Conservation (phyloP, 352 stramenopile genomes). For the Phytophthora hibernalis region DNA sequence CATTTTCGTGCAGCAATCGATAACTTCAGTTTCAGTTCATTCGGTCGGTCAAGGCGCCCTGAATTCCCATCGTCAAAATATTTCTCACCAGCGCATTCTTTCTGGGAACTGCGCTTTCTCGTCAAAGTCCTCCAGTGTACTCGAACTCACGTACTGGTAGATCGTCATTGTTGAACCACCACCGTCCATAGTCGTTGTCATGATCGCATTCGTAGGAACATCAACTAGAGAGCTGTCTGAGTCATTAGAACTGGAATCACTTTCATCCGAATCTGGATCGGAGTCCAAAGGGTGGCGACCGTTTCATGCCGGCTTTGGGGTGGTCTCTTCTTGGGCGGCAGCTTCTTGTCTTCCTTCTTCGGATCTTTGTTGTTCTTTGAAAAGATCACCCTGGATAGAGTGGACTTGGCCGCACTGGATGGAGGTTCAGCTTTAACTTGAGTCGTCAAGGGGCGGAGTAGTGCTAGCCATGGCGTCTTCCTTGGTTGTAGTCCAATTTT, state of each 20-base stretch:
- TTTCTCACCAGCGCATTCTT: not conserved
- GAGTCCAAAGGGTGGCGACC: not conserved
- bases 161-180: not conserved
- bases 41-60: slow-evolving; percentile 1
- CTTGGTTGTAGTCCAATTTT: too few species aligned
- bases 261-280: not conserved
- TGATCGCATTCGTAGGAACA: not conserved
- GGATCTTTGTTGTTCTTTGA: not conserved
- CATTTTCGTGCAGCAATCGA: not conserved
- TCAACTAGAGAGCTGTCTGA: not conserved
- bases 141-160: not conserved
- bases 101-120: not conserved
- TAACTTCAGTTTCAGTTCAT: not conserved
- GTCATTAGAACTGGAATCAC: not conserved
- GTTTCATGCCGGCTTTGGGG: not conserved
- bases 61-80: not conserved
- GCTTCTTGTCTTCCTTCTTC: not conserved
- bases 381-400: too few species aligned
- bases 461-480: too few species aligned
- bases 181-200: not conserved
- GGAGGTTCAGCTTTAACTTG: too few species aligned
- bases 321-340: not conserved
- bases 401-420: not conserved
- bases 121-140: too few species aligned
- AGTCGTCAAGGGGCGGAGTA: too few species aligned